Evolutionary conservation across 2,329 filamentous ascomycete species (phyloP).

Genomic region (Scleromitrula shiraiana): DNA sequence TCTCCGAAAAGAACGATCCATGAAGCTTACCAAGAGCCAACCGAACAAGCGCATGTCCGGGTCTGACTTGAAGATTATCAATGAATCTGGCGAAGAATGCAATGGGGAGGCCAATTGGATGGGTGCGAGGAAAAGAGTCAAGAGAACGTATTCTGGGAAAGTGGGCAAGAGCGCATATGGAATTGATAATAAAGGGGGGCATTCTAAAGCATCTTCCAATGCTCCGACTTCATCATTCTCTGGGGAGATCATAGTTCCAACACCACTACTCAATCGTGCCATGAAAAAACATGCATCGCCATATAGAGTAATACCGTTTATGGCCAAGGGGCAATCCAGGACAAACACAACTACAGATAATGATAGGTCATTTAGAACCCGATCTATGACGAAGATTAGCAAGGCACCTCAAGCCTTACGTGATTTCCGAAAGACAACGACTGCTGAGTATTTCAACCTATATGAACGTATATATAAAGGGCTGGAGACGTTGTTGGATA

Average conservation of each 20-base stretch:
- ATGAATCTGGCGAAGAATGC: neutral
- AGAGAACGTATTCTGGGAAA: constrained; percentile 26
- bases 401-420: constrained; percentile 28
- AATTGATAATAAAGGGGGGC: neutral
- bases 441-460: constrained; percentile 30
- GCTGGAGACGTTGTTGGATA: constrained; percentile 37
- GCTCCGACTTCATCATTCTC: constrained; percentile 11
- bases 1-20: constrained; percentile 24
- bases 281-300: neutral
- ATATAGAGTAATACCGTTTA: neutral
- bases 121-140: constrained; percentile 21
- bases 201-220: neutral
- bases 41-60: neutral
- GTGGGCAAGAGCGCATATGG: constrained; percentile 3
- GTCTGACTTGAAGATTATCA: neutral
- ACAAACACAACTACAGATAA: neutral
- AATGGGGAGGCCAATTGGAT: neutral
- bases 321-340: neutral
- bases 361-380: neutral
- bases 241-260: constrained; percentile 27
- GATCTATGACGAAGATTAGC: constrained; percentile 6
- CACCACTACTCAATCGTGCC: constrained; percentile 26
- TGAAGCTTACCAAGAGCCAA: constrained; percentile 1
- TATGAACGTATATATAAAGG: constrained; percentile 39
- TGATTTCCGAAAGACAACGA: constrained; percentile 28